Conservation (phyloP, 805 yeast genomes). For the Hanseniaspora vineae region DNA sequence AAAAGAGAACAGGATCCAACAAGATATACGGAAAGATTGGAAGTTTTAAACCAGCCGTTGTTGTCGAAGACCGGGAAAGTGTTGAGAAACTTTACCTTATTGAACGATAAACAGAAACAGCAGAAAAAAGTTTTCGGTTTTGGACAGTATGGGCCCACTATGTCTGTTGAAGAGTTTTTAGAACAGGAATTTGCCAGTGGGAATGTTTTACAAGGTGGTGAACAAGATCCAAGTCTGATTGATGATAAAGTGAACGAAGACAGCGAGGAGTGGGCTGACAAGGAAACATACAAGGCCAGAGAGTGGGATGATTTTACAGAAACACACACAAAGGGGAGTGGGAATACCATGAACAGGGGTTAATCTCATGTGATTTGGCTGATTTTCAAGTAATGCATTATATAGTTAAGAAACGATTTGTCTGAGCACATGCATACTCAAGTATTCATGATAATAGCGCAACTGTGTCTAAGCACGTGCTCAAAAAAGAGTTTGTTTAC, state of each 20-base stretch:
- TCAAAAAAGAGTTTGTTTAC: neutral
- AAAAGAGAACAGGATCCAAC: constrained; percentile 22
- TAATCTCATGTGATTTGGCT: neutral
- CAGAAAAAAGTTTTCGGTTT: constrained; percentile 68
- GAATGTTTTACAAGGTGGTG: constrained; percentile 19
- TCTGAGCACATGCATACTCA: neutral
- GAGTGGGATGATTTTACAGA: constrained; percentile 93
- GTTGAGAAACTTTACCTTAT: constrained; percentile 70
- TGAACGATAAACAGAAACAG: constrained; percentile 43
- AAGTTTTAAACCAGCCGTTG: constrained; percentile 36
- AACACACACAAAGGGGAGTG: constrained; percentile 74
- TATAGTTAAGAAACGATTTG: neutral
- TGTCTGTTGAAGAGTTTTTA: constrained; percentile 85
- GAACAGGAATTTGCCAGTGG: constrained; percentile 80
- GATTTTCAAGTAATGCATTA: neutral
- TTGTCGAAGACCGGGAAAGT: constrained; percentile 67
- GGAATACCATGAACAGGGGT: constrained; percentile 34
- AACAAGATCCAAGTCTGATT: constrained; percentile 26
- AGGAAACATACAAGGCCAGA: constrained; percentile 61
- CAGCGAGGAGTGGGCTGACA: constrained; percentile 43
- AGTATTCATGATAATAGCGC: neutral
- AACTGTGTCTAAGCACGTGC: neutral
- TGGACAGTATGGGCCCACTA: constrained; percentile 86
- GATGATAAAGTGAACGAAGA: constrained; percentile 45
- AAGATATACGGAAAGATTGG: constrained; percentile 55